Evolutionary conservation across 208 protist species (phyloP).

Genomic region (Leishmania arabica): DNA sequence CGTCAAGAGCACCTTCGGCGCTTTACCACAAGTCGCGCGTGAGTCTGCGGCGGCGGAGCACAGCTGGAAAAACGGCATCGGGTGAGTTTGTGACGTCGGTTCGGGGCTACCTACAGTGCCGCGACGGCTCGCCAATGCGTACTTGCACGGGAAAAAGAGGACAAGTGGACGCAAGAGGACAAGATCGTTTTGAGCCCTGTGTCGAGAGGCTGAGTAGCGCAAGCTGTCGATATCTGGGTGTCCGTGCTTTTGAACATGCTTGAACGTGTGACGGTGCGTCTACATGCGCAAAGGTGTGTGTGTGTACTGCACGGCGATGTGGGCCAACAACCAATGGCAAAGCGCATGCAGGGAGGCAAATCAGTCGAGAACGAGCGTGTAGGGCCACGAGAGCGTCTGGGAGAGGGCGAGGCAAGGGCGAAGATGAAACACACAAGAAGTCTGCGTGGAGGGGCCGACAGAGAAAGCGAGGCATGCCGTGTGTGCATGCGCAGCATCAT

Average conservation of each 20-base stretch:
- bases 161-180: background rate
- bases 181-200: background rate
- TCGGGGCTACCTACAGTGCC: background rate
- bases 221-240: background rate
- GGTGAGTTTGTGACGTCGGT: background rate
- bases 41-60: background rate
- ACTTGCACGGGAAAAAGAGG: background rate
- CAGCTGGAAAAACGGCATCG: constrained; percentile 5
- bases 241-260: background rate
- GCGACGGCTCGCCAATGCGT: background rate
- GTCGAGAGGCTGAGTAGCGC: background rate
- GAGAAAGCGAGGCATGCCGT: background rate
- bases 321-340: background rate
- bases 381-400: background rate
- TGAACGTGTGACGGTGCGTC: background rate
- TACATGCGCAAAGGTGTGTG: background rate
- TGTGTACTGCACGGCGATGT: background rate
- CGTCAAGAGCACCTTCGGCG: background rate
- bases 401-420: background rate
- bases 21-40: background rate
- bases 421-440: background rate
- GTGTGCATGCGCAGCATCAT: background rate
- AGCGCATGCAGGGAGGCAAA: background rate
- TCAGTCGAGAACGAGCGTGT: background rate
- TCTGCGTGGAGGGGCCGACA: background rate